Evolutionary conservation across 352 stramenopile species (phyloP).

Genomic region (Phytophthora megakarya): DNA sequence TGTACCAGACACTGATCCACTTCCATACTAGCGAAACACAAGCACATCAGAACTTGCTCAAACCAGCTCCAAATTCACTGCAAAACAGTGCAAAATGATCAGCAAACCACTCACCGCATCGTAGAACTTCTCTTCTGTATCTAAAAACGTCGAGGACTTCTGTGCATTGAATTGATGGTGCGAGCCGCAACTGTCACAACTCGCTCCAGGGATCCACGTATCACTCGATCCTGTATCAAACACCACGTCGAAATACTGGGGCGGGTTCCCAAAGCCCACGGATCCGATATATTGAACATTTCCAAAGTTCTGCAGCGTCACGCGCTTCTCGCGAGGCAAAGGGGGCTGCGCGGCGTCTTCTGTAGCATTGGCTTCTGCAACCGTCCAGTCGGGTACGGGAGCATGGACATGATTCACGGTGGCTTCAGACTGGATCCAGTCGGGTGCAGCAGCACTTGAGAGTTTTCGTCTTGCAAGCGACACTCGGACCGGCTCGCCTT

Average conservation of each 20-base stretch:
- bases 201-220: constrained; percentile 72
- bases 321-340: constrained; percentile 47
- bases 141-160: constrained; percentile 67
- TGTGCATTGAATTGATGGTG: constrained; percentile 61
- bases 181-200: constrained; percentile 53
- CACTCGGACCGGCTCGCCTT: constrained; percentile 19
- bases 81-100: constrained; percentile 5
- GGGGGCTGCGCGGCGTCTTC: constrained; percentile 24
- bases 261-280: constrained; percentile 74
- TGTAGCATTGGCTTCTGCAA: constrained; percentile 12
- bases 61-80: constrained; percentile 5
- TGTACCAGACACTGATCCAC: constrained; percentile 77
- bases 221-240: constrained; percentile 86
- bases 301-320: constrained; percentile 79
- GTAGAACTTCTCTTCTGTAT: constrained; percentile 79
- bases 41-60: constrained; percentile 15
- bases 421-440: constrained; percentile 32
- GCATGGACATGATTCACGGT: neutral
- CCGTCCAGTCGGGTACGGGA: constrained; percentile 7
- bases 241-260: constrained; percentile 68
- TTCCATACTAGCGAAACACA: constrained; percentile 65
- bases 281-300: constrained; percentile 85
- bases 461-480: constrained; percentile 23
- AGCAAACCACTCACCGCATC: constrained; percentile 44
- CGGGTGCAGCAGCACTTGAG: neutral